Evolutionary conservation across 164 flowering plant species (phyloP), one percentile per base, ranked within the genome.

Genomic region (Macadamia tetraphylla): DNA sequence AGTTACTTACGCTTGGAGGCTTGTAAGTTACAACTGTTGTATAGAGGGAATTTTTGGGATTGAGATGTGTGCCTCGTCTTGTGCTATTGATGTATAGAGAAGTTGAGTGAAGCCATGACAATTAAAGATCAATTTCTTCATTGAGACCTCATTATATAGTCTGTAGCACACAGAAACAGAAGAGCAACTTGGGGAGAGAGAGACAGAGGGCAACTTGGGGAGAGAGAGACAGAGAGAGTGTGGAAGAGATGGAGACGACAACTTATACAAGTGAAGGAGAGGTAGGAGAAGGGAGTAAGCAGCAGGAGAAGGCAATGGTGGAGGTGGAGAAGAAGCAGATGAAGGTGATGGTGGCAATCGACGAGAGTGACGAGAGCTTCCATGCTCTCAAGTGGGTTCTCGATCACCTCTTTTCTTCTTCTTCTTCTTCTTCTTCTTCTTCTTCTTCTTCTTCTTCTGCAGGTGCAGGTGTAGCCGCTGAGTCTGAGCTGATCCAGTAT

Each of bases 271-370:
- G 31, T 18, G 69, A 46, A 23, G 69, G 23, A 7, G 56, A 14
- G 18, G 53, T 23, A 31, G 56, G 40, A 3, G 62, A 23, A 23
- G 23, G 23, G 23, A 23, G 23, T 23, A 42, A 3, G 43, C 66
- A 62, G 64, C 66, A 2, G 58, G 69, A 29, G 75, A 6, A 59
- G 15, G 65, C 30, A 55, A 29, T 43, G 48, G 9, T 5, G 48
- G 29, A 58, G n/a, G 67, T 10, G 29, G 70, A 72, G 10, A 43
- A 43, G 73, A 73, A 46, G 82, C 76, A 32, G 80, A 77, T 71
- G 85, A 85, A 75, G 74, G 81, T 82, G 60, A 65, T 85, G 88
- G 87, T 88, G 73, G 94, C 87, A 18, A 63, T 88, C 0, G 91
- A 87, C 57, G 89, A 88, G 17, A 85, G 89, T 65, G 89, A 85